These are phyloP conservation scores for Flaveria brownii DNA, from an alignment of 129 eudicot species.

Conservation along the genomic window DNA sequence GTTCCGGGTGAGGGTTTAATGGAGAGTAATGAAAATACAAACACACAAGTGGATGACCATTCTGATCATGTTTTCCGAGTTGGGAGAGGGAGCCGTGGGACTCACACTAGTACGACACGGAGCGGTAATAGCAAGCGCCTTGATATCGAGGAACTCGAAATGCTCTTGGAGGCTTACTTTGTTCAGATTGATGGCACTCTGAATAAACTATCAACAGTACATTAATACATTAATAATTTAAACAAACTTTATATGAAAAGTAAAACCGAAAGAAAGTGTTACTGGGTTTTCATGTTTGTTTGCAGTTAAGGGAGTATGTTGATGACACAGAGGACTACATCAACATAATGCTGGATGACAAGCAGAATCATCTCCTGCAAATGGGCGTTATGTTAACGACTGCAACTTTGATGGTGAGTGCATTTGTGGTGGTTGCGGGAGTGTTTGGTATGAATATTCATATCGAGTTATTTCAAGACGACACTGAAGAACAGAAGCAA, in stretches of 20 bases:
- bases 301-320: slow-evolving; percentile 64
- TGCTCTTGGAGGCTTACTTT: slow-evolving; percentile 65
- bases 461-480: slow-evolving; percentile 27
- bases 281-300: background rate
- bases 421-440: slow-evolving; percentile 59
- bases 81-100: slow-evolving; percentile 37
- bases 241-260: background rate
- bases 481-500: background rate
- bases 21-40: slow-evolving; percentile 19
- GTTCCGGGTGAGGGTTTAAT: slow-evolving; percentile 13
- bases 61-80: slow-evolving; percentile 27
- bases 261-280: no score
- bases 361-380: slow-evolving; percentile 71
- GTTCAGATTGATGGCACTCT: slow-evolving; percentile 62
- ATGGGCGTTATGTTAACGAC: slow-evolving; percentile 69
- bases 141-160: slow-evolving; percentile 59
- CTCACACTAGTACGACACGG: slow-evolving; percentile 39
- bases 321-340: slow-evolving; percentile 68
- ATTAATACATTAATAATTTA: background rate
- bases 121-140: slow-evolving; percentile 43
- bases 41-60: slow-evolving; percentile 20
- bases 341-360: slow-evolving; percentile 74
- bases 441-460: slow-evolving; percentile 61
- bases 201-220: slow-evolving; percentile 52
- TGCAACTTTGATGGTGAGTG: slow-evolving; percentile 53